Conservation (phyloP, 2,329 filamentous ascomycete species). For the Aspergillus fischeri region DNA sequence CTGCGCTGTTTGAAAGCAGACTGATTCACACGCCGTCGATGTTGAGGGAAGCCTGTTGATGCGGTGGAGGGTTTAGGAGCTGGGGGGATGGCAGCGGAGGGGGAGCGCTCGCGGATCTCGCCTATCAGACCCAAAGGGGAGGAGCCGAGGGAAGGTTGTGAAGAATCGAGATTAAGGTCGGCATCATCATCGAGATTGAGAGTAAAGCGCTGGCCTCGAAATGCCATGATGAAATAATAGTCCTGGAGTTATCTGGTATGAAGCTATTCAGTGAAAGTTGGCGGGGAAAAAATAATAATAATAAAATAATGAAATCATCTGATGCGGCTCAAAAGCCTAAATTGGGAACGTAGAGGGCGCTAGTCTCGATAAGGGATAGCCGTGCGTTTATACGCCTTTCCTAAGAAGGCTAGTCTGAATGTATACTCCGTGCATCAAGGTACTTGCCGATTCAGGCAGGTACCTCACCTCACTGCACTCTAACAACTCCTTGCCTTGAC, state of each 20-base stretch:
- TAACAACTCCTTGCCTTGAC: background rate
- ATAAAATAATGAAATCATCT: conserved; percentile 14
- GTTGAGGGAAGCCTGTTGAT: conserved; percentile 75
- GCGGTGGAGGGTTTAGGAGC: conserved; percentile 56
- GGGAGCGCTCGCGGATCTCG: conserved; percentile 75
- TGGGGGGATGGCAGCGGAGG: conserved; percentile 40
- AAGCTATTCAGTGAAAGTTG: background rate
- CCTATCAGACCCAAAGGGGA: conserved; percentile 50
- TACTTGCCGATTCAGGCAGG: conserved; percentile 8
- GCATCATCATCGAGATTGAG: conserved; percentile 56
- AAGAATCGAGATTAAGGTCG: conserved; percentile 35
- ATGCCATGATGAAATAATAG: conserved; percentile 37
- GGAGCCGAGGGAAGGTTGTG: conserved; percentile 15
- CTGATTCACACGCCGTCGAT: conserved; percentile 68
- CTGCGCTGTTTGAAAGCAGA: conserved; percentile 78
- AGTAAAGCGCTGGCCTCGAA: conserved; percentile 58
- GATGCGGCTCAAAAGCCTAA: conserved; percentile 40
- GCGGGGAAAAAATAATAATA: conserved; percentile 6
- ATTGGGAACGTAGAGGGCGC: conserved; percentile 19
- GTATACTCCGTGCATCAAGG: conserved; percentile 2
- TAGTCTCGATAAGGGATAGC: conserved; percentile 22
- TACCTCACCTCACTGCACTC: conserved; percentile 8
- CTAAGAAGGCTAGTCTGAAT: background rate
- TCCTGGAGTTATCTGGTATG: background rate
- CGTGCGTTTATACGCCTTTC: conserved; percentile 10